Conservation (phyloP, 306 rosid genomes). For the Lathyrus sativus region DNA sequence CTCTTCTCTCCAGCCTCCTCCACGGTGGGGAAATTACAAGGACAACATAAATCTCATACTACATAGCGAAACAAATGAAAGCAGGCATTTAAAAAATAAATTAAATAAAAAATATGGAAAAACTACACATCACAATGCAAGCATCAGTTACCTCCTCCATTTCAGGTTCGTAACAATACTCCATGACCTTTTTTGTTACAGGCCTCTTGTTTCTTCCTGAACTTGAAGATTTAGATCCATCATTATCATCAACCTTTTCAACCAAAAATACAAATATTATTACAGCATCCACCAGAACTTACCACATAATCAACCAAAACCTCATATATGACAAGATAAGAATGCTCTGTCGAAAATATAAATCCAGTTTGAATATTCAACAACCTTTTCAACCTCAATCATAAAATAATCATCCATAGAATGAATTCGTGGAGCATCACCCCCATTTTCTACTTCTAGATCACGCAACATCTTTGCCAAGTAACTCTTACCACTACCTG, state of each 20-base stretch:
- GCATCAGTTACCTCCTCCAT: conserved; percentile 83
- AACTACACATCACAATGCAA: conserved; percentile 22
- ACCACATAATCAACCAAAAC: conserved; percentile 20
- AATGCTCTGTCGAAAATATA: conserved; percentile 16
- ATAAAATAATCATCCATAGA: conserved; percentile 98
- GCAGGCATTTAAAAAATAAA: conserved; percentile 18
- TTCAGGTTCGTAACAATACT: conserved; percentile 98
- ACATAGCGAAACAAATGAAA: conserved; percentile 23
- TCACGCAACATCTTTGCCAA: conserved; percentile 94
- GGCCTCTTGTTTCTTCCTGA: conserved; percentile 82
- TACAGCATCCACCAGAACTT: conserved; percentile 21
- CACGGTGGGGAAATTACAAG: conserved; percentile 14
- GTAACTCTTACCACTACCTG: conserved; percentile 99
- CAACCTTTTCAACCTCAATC: conserved; percentile 96
- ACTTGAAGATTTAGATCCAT: conserved; percentile 63
- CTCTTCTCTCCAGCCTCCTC: conserved; percentile 1
- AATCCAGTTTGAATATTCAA: conserved; percentile 11
- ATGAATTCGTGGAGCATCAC: conserved; percentile 91
- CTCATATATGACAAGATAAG: conserved; percentile 11
- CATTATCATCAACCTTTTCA: conserved; percentile 74
- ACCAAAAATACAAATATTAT: conserved; percentile 36
- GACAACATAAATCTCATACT: conserved; percentile 4
- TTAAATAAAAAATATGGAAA: conserved; percentile 12
- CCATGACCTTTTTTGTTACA: conserved; percentile 78
- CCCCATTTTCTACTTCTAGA: conserved; percentile 87